Percentiles rank a stretch among this genome's conserved stretches.
Conservation (phyloP, 163 green algal species). For the Scenedesmus sp. region DNA sequence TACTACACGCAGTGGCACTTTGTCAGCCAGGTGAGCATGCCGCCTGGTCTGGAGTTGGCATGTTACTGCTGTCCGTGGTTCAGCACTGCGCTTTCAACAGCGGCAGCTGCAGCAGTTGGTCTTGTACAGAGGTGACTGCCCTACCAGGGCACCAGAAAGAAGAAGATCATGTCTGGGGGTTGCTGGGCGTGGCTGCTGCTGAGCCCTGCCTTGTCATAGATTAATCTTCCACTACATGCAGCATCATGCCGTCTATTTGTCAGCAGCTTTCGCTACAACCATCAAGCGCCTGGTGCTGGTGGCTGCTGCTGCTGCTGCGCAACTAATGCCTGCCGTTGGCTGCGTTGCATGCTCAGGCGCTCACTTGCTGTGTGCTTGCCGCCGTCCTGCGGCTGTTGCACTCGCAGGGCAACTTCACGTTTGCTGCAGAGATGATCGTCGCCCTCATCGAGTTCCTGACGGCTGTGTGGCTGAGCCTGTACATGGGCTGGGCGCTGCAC, state of each 20-base stretch:
- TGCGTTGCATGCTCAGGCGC: neutral
- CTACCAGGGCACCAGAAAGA: no score
- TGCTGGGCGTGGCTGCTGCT: slow-evolving; percentile 32
- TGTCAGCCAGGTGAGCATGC: slow-evolving; percentile 15
- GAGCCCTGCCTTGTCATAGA: slow-evolving; percentile 34
- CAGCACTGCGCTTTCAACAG: neutral
- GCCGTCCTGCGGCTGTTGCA: no score
- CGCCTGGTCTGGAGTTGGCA: neutral
- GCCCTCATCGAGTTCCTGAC: slow-evolving; percentile 52
- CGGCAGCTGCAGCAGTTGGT: no score
- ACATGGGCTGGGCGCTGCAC: slow-evolving; percentile 52
- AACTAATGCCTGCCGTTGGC: no score
- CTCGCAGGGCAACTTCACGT: slow-evolving; percentile 54
- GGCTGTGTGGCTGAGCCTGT: slow-evolving; percentile 49
- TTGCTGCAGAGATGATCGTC: slow-evolving; percentile 53
- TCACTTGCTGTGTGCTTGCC: neutral
- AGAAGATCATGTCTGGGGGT: neutral
- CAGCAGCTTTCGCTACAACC: neutral
- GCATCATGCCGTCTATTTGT: slow-evolving; percentile 24
- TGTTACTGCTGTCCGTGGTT: neutral
- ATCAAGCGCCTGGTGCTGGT: no score
- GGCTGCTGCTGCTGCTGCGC: neutral
- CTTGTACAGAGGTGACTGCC: no score
- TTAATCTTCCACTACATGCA: slow-evolving; percentile 52
- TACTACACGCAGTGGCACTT: slow-evolving; percentile 51